phyloP scores from a whole-genome alignment of 768 basidiomycete genomes.

The Tephrocybe rancida region DNA sequence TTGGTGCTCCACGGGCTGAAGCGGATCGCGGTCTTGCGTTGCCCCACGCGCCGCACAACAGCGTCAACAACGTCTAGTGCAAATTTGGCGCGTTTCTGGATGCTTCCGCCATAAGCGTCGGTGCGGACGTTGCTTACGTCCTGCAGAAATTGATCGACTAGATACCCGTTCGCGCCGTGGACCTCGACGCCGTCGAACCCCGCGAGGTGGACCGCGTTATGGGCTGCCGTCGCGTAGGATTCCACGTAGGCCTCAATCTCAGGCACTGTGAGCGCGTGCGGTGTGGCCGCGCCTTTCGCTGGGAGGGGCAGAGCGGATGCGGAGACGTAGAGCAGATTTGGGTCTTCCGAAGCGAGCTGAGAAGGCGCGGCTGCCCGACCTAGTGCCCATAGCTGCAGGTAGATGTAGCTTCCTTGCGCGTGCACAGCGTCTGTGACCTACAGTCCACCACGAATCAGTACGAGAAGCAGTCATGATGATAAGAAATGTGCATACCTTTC shows the following conservation, averaged over 20 bases:
- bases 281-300: constrained; percentile 23
- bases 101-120: constrained; percentile 68
- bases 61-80: constrained; percentile 54
- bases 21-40: constrained; percentile 53
- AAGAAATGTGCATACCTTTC: constrained; percentile 27
- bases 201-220: constrained; percentile 53
- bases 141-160: constrained; percentile 67
- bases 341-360: constrained; percentile 36
- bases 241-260: constrained; percentile 53
- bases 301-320: constrained; percentile 31
- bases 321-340: constrained; percentile 25
- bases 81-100: constrained; percentile 63
- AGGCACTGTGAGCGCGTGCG: constrained; percentile 38
- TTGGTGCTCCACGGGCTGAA: constrained; percentile 55
- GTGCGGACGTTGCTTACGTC: constrained; percentile 54
- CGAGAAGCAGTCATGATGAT: neutral
- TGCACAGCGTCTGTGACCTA: constrained; percentile 45
- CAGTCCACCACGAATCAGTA: constrained; percentile 32
- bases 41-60: constrained; percentile 51
- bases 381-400: constrained; percentile 58
- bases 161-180: constrained; percentile 46
- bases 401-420: constrained; percentile 46
- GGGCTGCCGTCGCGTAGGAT: constrained; percentile 54
- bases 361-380: constrained; percentile 41
- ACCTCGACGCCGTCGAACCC: constrained; percentile 69